phyloP scores from a whole-genome alignment of 2,329 filamentous ascomycete species.

The Pochonia chlamydosporia region DNA sequence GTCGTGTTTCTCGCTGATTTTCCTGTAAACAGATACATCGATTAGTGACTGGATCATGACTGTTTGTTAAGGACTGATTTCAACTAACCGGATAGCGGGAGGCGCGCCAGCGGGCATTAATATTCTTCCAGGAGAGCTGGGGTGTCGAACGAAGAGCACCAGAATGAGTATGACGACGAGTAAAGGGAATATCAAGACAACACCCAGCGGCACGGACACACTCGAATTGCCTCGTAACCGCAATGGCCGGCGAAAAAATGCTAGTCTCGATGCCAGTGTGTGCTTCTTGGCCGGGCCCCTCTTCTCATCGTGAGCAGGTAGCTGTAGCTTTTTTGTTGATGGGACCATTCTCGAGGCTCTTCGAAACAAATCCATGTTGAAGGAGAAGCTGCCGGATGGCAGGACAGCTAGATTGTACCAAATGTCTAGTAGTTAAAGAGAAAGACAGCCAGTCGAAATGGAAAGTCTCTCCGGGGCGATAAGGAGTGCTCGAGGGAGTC shows the following conservation, averaged over 20 bases:
- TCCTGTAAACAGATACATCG: constrained; percentile 44
- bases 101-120: constrained; percentile 84
- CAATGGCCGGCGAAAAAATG: constrained; percentile 82
- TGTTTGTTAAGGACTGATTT: background rate
- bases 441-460: background rate
- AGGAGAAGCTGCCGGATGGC: background rate
- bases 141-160: constrained; percentile 82
- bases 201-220: constrained; percentile 85
- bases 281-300: constrained; percentile 30
- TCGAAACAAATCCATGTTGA: constrained; percentile 52
- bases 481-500: background rate
- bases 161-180: constrained; percentile 89
- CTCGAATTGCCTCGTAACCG: constrained; percentile 86
- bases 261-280: constrained; percentile 48
- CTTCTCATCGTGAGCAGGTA: constrained; percentile 49
- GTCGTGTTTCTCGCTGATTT: constrained; percentile 95
- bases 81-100: constrained; percentile 71
- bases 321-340: constrained; percentile 30
- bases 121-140: constrained; percentile 73
- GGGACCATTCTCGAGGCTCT: constrained; percentile 48
- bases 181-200: constrained; percentile 87
- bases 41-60: background rate
- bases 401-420: background rate
- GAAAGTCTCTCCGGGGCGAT: background rate
- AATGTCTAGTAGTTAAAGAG: background rate